Percentiles rank a stretch among this genome's conserved stretches.
These are phyloP conservation scores for Lepiota brunneoincarnata DNA, from an alignment of 768 basidiomycete genomes.

Conservation along the genomic window DNA sequence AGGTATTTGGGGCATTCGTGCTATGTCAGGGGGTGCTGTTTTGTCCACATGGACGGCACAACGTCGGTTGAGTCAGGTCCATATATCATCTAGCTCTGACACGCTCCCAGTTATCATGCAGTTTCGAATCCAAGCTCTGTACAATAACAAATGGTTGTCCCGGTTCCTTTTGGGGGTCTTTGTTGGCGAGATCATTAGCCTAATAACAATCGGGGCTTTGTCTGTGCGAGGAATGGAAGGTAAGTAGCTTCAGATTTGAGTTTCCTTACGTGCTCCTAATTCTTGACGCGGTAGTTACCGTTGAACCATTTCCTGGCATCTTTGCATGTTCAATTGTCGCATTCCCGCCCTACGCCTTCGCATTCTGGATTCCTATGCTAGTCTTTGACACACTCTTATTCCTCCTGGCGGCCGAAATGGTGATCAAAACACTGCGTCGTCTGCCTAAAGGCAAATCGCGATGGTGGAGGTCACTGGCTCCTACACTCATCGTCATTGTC, in stretches of 20 bases:
- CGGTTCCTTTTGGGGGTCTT: constrained; percentile 17
- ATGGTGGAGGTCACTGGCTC: constrained; percentile 5
- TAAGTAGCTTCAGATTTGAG: constrained; percentile 6
- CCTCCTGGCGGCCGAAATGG: constrained; percentile 21
- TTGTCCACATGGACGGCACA: constrained; percentile 23
- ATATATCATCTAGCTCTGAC: neutral
- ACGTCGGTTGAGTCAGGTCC: constrained; percentile 12
- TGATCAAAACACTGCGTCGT: neutral
- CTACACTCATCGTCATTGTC: constrained; percentile 20
- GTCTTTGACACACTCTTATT: constrained; percentile 27
- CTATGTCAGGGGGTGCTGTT: constrained; percentile 17
- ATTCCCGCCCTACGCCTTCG: constrained; percentile 19
- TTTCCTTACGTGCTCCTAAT: constrained; percentile 13
- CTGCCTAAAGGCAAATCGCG: neutral
- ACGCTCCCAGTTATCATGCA: constrained; percentile 23
- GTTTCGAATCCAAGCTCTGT: constrained; percentile 24
- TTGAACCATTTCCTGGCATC: constrained; percentile 9
- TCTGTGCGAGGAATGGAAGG: constrained; percentile 18
- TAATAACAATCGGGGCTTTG: constrained; percentile 15
- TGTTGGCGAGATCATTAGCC: constrained; percentile 17
- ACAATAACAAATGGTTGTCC: constrained; percentile 16
- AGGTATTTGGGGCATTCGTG: constrained; percentile 22
- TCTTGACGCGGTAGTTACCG: constrained; percentile 2
- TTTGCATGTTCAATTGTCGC: constrained; percentile 8
- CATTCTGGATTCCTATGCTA: constrained; percentile 29